Conservation (phyloP, 768 basidiomycete species). For the Calocera cornea region DNA sequence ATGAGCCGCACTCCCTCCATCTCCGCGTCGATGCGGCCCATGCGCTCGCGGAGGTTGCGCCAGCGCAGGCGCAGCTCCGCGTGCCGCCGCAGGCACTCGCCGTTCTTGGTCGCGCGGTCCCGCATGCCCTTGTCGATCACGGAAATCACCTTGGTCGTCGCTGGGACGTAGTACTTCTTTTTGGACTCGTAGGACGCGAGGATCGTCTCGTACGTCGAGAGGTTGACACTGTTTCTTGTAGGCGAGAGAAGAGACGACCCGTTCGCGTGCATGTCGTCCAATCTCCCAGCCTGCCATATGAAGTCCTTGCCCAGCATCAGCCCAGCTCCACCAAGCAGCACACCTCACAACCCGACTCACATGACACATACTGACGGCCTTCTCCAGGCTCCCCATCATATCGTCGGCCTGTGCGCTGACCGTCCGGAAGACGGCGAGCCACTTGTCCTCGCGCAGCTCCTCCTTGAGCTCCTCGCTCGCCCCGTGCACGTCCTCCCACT, state of each 20-base stretch:
- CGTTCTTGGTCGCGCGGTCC: slow-evolving; percentile 91
- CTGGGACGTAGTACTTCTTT: slow-evolving; percentile 94
- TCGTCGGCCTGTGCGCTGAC: slow-evolving; percentile 90
- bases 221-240: slow-evolving; percentile 33
- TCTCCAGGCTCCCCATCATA: slow-evolving; percentile 94
- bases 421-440: slow-evolving; percentile 88
- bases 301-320: slow-evolving; percentile 70
- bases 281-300: slow-evolving; percentile 62
- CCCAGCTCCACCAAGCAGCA: neutral
- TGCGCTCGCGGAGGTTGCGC: slow-evolving; percentile 65
- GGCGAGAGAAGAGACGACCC: slow-evolving; percentile 26
- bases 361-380: slow-evolving; percentile 80
- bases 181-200: slow-evolving; percentile 72
- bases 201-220: slow-evolving; percentile 52
- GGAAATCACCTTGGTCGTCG: slow-evolving; percentile 78
- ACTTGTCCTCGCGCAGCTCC: slow-evolving; percentile 94
- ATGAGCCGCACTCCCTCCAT: slow-evolving; percentile 60
- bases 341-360: slow-evolving; percentile 30
- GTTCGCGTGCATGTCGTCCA: slow-evolving; percentile 16
- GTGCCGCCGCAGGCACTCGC: slow-evolving; percentile 80
- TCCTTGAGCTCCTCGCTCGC: slow-evolving; percentile 72
- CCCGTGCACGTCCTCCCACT: slow-evolving; percentile 71
- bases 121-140: slow-evolving; percentile 90
- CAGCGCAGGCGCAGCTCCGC: slow-evolving; percentile 81
- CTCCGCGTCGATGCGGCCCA: slow-evolving; percentile 64